These are phyloP conservation scores for Aureobasidium subglaciale DNA, from an alignment of 2,329 filamentous ascomycete species.

Conservation along the genomic window DNA sequence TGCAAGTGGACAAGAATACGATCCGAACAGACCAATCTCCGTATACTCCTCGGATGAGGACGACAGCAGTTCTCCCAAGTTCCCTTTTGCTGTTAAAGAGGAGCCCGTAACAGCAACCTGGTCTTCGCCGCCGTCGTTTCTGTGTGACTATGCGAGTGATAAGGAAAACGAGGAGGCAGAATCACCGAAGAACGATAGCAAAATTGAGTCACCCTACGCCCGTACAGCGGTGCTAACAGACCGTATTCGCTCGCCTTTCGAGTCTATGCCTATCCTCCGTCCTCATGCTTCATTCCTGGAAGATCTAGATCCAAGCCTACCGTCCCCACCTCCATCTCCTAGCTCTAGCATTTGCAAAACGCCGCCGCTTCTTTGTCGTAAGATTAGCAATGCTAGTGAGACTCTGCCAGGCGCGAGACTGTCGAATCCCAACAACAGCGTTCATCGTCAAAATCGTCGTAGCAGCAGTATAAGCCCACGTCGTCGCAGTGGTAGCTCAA, in stretches of 20 bases:
- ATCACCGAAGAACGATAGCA: not conserved
- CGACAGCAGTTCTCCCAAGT: slow-evolving; percentile 13
- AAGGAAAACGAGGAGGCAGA: not conserved
- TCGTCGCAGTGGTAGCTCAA: not conserved
- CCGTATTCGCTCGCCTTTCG: slow-evolving; percentile 1
- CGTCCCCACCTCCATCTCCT: not conserved
- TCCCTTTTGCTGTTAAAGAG: slow-evolving; percentile 9
- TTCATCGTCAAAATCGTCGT: not conserved
- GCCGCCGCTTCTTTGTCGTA: not conserved
- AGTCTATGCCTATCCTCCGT: slow-evolving; percentile 1
- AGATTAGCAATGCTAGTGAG: not conserved
- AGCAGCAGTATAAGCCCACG: not conserved
- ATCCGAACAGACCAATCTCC: slow-evolving; percentile 20
- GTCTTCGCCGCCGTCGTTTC: not conserved
- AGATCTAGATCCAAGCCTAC: slow-evolving; percentile 2
- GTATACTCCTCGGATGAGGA: slow-evolving; percentile 13
- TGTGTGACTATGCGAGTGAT: not conserved
- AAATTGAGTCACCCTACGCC: not conserved
- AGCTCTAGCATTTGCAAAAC: slow-evolving; percentile 8
- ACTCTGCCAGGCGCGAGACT: not conserved
- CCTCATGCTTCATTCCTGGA: slow-evolving; percentile 4
- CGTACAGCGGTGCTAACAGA: not conserved
- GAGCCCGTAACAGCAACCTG: not conserved
- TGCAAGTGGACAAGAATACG: slow-evolving; percentile 22
- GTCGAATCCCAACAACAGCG: not conserved